Conservation (phyloP, 176 grass and related monocot species). For the Aegilops tauschii region DNA sequence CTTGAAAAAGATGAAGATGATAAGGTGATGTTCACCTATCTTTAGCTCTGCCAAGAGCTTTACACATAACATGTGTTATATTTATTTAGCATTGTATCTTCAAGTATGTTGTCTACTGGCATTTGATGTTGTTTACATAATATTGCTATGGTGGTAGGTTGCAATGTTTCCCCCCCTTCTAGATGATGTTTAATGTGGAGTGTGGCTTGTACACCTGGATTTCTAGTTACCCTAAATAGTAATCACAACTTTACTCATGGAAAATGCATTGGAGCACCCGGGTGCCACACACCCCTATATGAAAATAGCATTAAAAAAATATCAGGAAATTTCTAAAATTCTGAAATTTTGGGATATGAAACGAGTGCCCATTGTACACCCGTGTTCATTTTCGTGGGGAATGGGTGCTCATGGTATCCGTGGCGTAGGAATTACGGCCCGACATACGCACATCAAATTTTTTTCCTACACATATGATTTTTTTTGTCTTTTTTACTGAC, state of each 20-base stretch:
- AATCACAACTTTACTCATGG: not conserved
- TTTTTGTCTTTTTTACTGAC: too few relatives aligned
- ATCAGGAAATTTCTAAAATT: too few relatives aligned
- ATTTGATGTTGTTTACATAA: slow-evolving; percentile 2
- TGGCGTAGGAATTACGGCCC: too few relatives aligned
- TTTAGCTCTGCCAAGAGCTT: not conserved
- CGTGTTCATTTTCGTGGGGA: too few relatives aligned
- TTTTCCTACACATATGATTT: too few relatives aligned
- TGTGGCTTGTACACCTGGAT: slow-evolving; percentile 14
- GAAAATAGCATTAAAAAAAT: too few relatives aligned
- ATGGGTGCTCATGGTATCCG: too few relatives aligned
- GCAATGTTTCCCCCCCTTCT: not conserved
- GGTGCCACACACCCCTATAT: too few relatives aligned
- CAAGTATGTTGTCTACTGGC: not conserved
- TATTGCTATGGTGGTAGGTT: not conserved
- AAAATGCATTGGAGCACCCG: too few relatives aligned
- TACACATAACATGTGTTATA: not conserved
- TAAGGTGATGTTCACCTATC: slow-evolving; percentile 46
- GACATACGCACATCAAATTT: too few relatives aligned
- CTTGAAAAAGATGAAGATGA: slow-evolving; percentile 77
- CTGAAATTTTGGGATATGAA: too few relatives aligned
- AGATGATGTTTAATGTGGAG: not conserved
- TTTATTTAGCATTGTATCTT: not conserved
- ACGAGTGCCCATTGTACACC: too few relatives aligned
- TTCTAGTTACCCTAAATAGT: not conserved